phyloP scores from a whole-genome alignment of 306 rosid genomes.

The Dalbergia cultrata region DNA sequence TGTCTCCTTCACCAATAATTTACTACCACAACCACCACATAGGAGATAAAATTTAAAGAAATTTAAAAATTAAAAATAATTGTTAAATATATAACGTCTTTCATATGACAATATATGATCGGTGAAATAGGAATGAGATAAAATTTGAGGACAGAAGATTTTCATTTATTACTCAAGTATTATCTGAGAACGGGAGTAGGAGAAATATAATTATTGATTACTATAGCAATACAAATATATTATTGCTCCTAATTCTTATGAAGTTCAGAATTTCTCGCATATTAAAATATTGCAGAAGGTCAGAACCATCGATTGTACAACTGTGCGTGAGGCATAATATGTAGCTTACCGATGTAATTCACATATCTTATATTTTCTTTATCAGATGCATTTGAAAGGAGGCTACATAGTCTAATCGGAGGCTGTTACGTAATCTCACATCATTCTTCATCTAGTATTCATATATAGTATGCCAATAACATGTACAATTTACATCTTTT shows the following conservation, averaged over 20 bases:
- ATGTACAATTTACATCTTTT: background rate
- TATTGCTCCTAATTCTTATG: background rate
- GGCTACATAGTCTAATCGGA: background rate
- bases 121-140: too few species aligned
- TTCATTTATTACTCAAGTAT: too few species aligned
- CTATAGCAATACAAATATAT: background rate
- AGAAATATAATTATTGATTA: too few species aligned
- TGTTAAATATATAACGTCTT: too few species aligned
- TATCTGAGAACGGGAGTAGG: too few species aligned
- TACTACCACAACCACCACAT: rapidly evolving
- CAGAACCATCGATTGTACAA: constrained; percentile 39
- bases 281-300: constrained; percentile 5
- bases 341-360: background rate
- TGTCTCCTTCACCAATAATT: too few species aligned
- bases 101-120: too few species aligned
- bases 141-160: too few species aligned
- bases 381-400: constrained; percentile 39
- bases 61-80: too few species aligned
- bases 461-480: constrained; percentile 4
- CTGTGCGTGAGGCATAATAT: constrained; percentile 11
- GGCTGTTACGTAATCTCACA: background rate
- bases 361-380: constrained; percentile 11
- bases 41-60: too few species aligned
- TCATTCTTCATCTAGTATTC: background rate
- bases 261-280: background rate